phyloP scores from a whole-genome alignment of 257 asterid species.

The Przewalskia tangutica region DNA sequence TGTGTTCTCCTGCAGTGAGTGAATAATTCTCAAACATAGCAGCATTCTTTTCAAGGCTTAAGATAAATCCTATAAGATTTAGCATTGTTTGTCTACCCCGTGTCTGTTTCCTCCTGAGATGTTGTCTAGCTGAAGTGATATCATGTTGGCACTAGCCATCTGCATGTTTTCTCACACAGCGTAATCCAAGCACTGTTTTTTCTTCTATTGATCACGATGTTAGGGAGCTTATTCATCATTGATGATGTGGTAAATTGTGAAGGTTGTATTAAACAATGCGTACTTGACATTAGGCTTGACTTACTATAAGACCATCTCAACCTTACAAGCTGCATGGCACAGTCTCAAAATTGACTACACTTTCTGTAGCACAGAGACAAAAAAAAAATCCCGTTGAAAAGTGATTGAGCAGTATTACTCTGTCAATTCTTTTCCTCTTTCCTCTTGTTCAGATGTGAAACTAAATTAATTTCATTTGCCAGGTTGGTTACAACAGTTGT shows the following conservation, averaged over 20 bases:
- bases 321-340: neutral
- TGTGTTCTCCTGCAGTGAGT: neutral
- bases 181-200: neutral
- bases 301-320: neutral
- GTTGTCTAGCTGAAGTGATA: neutral
- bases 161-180: neutral
- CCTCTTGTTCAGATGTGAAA: constrained; percentile 7
- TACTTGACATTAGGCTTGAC: neutral
- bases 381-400: neutral
- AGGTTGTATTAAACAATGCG: neutral
- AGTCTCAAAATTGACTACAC: neutral
- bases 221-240: neutral
- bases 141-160: neutral
- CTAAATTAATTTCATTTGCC: constrained; percentile 17
- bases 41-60: neutral
- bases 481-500: constrained; percentile 66
- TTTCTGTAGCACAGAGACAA: neutral
- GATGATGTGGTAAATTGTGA: neutral
- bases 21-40: neutral
- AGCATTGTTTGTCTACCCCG: neutral
- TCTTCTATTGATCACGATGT: neutral
- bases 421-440: constrained; percentile 2
- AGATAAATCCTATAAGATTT: neutral
- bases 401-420: neutral
- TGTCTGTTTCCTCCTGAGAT: neutral